Base-by-base conservation (phyloP, 139 green algal genomes). In the Coelastrella sp. region DNA sequence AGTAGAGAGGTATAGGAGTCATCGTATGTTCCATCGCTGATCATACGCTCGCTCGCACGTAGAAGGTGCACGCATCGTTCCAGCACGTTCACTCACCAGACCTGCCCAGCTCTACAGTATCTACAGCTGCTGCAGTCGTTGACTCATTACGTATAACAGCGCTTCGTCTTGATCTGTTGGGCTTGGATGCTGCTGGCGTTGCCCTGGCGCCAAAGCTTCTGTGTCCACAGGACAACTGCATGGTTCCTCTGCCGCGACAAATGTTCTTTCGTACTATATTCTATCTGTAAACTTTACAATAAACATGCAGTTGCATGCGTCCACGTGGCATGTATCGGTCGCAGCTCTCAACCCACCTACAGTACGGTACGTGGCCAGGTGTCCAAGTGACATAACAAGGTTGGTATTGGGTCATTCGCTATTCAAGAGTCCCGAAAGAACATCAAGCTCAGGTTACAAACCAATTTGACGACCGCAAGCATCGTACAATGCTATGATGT, bases 81-180 rank as follows among this genome's bases (percentile, higher is more conserved):
- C n/a, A n/a, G n/a, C n/a, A n/a, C n/a, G n/a, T n/a, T n/a, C n/a
- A n/a, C 60, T 74, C 60, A 84, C 75, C 86, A 34, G 32, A 76
- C 75, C 83, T 87, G 40, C 90, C 90, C 35, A 92, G 83, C 48
- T 89, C 83, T 50, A 86, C 77, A 3, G 74, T 83, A 68, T 92
- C 86, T 11, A 75, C 78, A 40, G 77, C 50, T n/a, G 53, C 32
- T 64, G 53, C 53, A 64, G 53, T 64, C 19, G 53, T 64, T 64
- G 53, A 64, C 21, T 64, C 53, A 27, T 27, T 32, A 9, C 53
- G 27, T 9, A 64, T 27, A 32, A 34, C 53, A n/a, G 30, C 17
- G 2, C 19, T 5, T 27, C 53, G 17, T 64, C 53, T 64, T 9
- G 17, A 27, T 64, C 6, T 21, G 30, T 27, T 64, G 53, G 19